Conservation (phyloP, 1,284 basidiomycete genomes). For the Fomes fomentarius region DNA sequence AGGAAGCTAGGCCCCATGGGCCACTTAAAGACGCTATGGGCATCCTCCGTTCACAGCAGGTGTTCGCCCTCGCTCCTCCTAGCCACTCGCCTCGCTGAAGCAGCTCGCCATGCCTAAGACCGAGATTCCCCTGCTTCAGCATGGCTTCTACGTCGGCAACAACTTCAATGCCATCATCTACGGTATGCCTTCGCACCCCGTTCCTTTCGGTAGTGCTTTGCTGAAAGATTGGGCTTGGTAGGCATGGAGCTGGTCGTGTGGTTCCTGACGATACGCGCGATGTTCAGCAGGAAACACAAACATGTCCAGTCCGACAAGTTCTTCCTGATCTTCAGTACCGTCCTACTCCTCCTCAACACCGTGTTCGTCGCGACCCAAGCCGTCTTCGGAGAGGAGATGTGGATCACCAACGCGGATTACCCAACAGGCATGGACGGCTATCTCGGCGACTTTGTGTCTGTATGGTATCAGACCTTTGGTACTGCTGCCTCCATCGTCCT, state of each 20-base stretch:
- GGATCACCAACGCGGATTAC: slow-evolving; percentile 19
- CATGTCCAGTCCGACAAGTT: slow-evolving; percentile 4
- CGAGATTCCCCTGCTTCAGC: slow-evolving; percentile 22
- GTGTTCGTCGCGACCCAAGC: slow-evolving; percentile 21
- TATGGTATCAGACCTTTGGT: slow-evolving; percentile 27
- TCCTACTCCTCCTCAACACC: slow-evolving; percentile 20
- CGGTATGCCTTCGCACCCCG: slow-evolving; percentile 14
- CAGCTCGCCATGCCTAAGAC: slow-evolving; percentile 8
- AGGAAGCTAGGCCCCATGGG: neutral
- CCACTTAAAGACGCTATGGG: neutral
- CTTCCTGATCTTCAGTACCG: slow-evolving; percentile 13
- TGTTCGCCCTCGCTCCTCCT: neutral
- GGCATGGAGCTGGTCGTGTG: slow-evolving; percentile 30
- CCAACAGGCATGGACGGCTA: slow-evolving; percentile 17
- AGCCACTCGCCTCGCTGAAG: neutral
- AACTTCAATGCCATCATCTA: slow-evolving; percentile 30
- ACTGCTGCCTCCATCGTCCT: slow-evolving; percentile 20
- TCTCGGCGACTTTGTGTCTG: slow-evolving; percentile 16
- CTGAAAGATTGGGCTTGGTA: neutral
- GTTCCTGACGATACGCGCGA: slow-evolving; percentile 21
- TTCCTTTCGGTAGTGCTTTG: neutral
- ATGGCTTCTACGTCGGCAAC: slow-evolving; percentile 31
- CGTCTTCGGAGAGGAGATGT: slow-evolving; percentile 27
- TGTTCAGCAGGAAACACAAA: slow-evolving; percentile 7
- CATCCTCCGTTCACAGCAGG: neutral